These are phyloP conservation scores for Schoenoplectus triqueter DNA, from an alignment of 202 grass and related monocot species.

Conservation along the genomic window DNA sequence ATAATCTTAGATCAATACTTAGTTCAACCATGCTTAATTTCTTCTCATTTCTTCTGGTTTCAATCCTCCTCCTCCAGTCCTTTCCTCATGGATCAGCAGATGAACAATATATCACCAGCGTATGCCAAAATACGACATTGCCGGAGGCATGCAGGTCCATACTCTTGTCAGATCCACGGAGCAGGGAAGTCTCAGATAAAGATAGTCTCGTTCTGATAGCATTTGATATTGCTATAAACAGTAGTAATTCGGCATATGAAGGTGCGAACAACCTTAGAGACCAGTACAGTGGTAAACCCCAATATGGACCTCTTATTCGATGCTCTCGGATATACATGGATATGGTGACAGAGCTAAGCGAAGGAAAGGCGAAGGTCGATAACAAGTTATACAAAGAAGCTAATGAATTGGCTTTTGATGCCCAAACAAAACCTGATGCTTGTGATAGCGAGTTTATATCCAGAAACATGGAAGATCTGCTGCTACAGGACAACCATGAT, in stretches of 20 bases:
- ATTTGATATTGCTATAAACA: not conserved
- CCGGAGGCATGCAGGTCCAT: not conserved
- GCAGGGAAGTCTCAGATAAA: not conserved
- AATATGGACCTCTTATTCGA: not conserved
- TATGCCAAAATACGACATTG: not conserved
- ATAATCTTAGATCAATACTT: not conserved
- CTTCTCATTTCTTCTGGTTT: not conserved
- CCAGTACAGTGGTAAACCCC: not conserved
- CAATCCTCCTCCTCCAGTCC: not conserved
- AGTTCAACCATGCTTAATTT: not conserved
- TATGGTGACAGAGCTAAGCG: not conserved
- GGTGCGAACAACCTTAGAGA: not conserved
- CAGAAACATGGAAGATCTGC: not conserved
- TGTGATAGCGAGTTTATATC: not conserved
- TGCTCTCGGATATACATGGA: not conserved
- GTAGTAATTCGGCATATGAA: not conserved
- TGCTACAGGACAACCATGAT: not conserved
- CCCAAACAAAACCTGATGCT: not conserved
- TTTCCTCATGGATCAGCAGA: not conserved
- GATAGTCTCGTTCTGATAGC: not conserved
- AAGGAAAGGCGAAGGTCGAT: not conserved
- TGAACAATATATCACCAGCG: not conserved
- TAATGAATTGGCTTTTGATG: not conserved
- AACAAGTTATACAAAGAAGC: not conserved
- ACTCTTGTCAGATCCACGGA: constrained; percentile 4